Conservation (phyloP, 371 early-diverging fungal genomes). For the Mortierella sp. region DNA sequence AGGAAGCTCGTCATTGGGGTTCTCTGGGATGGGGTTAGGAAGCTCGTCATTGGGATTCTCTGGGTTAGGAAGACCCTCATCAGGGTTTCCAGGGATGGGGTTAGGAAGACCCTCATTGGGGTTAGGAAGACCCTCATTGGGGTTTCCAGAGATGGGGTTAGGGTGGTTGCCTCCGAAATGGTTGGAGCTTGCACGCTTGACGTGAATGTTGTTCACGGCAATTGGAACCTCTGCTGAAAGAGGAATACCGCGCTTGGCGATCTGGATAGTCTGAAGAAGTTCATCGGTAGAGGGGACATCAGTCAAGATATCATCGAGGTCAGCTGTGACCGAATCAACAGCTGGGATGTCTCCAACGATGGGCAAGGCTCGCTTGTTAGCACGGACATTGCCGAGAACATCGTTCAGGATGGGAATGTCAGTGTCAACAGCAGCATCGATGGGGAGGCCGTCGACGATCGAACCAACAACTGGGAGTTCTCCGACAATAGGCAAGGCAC, state of each 20-base stretch:
- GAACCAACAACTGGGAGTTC: no score
- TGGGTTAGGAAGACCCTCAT: conserved; percentile 1
- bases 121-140: no score
- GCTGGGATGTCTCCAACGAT: conserved; percentile 11
- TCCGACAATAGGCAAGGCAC: conserved; percentile 23
- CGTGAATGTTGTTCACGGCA: conserved; percentile 11
- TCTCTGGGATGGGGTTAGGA: no score
- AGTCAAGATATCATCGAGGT: conserved; percentile 11
- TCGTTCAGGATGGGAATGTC: conserved; percentile 27
- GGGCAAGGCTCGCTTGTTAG: conserved; percentile 11
- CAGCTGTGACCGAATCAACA: conserved; percentile 9
- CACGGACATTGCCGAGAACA: conserved; percentile 19
- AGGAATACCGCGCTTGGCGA: conserved; percentile 13
- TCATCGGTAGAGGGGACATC: conserved; percentile 8
- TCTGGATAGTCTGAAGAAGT: conserved; percentile 1
- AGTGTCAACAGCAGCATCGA: no score
- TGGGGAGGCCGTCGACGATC: conserved; percentile 5
- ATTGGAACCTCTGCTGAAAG: conserved; percentile 9
- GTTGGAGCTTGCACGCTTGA: no score
- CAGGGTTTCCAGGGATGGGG: no score
- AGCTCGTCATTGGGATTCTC: no score
- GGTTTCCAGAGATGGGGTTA: no score
- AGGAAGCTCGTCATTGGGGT: no score
- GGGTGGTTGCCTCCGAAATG: conserved; percentile 13
- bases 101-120: conserved; percentile 4